Conservation (phyloP, 1,284 basidiomycete species). For the Cutaneotrichosporon sp. region DNA sequence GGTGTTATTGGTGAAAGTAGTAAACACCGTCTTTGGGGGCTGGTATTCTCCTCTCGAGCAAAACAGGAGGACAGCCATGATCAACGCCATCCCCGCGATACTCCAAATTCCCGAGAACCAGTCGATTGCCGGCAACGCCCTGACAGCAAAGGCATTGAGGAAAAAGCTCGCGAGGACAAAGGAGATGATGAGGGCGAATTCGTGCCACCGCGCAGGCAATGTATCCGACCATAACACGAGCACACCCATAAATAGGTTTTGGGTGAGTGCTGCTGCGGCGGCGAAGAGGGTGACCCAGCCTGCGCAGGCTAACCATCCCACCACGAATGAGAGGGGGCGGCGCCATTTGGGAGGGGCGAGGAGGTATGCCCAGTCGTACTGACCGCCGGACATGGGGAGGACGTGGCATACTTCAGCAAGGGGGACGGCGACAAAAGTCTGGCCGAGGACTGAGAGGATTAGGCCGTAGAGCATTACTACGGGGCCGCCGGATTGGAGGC, state of each 20-base stretch:
- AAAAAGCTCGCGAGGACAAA: slow-evolving; percentile 10
- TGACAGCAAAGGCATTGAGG: slow-evolving; percentile 20
- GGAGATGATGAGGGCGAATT: slow-evolving; percentile 17
- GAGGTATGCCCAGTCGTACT: slow-evolving; percentile 43
- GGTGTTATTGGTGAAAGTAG: slow-evolving; percentile 38
- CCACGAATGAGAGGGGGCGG: slow-evolving; percentile 4
- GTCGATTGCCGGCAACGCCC: slow-evolving; percentile 17
- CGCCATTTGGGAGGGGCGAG: slow-evolving; percentile 19
- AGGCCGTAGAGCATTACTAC: slow-evolving; percentile 47
- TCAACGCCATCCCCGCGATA: slow-evolving; percentile 44
- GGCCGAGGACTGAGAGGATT: slow-evolving; percentile 32
- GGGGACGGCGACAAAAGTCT: slow-evolving; percentile 30
- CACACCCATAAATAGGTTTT: slow-evolving; percentile 28
- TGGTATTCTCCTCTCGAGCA: slow-evolving; percentile 35
- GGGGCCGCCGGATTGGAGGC: slow-evolving; percentile 42
- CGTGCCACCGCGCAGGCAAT: neutral
- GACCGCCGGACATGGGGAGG: slow-evolving; percentile 37
- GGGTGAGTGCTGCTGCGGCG: slow-evolving; percentile 24
- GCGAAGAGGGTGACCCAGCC: slow-evolving; percentile 52
- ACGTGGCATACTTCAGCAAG: slow-evolving; percentile 23
- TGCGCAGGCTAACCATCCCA: slow-evolving; percentile 21
- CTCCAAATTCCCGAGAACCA: slow-evolving; percentile 31
- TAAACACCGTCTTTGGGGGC: slow-evolving; percentile 46
- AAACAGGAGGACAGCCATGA: slow-evolving; percentile 34
- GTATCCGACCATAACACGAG: slow-evolving; percentile 34